phyloP scores from a whole-genome alignment of 78 protist genomes.

The Anaeramoeba ignava region DNA sequence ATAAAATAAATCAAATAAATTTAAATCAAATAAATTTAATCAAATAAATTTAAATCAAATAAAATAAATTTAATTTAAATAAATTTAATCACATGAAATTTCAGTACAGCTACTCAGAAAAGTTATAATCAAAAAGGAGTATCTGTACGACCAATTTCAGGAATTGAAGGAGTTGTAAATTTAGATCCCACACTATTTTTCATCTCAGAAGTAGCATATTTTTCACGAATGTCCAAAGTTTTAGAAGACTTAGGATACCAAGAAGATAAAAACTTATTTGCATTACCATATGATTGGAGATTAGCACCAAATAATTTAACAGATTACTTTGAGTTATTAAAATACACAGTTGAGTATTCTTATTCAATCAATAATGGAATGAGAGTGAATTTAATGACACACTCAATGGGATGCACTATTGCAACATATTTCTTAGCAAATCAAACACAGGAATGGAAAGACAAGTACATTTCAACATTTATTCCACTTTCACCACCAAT shows the following conservation, averaged over 20 bases:
- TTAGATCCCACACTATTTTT: constrained; percentile 2
- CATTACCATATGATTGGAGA: neutral
- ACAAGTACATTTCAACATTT: neutral
- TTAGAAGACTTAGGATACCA: neutral
- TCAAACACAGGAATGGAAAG: constrained; percentile 2
- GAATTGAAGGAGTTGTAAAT: neutral
- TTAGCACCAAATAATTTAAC: neutral
- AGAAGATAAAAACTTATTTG: neutral
- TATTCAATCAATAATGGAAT: neutral
- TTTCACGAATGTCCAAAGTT: neutral
- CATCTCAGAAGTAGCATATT: no score
- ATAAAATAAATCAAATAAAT: no score
- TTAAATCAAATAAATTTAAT: no score
- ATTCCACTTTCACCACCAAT: neutral
- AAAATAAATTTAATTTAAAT: no score
- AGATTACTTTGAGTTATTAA: neutral
- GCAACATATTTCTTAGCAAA: neutral
- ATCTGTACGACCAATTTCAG: neutral
- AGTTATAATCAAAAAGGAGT: neutral
- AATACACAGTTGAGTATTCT: neutral
- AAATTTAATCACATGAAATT: no score
- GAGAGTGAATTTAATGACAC: neutral
- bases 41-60: no score
- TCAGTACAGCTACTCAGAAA: no score
- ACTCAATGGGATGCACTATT: neutral